These are phyloP conservation scores for Mycocentrospora acerina DNA, from an alignment of 2,329 filamentous ascomycete species.

Conservation along the genomic window DNA sequence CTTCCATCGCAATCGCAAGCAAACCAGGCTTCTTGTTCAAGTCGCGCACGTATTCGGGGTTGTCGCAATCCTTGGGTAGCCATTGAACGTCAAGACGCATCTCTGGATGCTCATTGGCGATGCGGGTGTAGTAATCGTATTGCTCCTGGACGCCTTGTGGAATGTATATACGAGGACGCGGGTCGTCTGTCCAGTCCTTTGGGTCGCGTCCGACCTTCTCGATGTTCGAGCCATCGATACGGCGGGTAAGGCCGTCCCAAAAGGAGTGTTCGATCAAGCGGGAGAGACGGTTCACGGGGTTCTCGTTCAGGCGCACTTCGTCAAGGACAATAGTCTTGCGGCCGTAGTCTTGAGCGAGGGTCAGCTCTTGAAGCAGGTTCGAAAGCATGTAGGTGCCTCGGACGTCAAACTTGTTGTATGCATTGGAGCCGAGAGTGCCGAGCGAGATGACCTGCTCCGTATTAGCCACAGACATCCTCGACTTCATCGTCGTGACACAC, in stretches of 20 bases:
- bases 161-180: constrained; percentile 87
- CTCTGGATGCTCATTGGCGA: constrained; percentile 77
- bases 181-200: constrained; percentile 93
- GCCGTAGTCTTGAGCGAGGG: constrained; percentile 85
- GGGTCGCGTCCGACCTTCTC: constrained; percentile 84
- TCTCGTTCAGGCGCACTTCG: constrained; percentile 88
- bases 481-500: constrained; percentile 46
- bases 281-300: constrained; percentile 84
- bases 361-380: constrained; percentile 92
- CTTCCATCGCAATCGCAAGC: constrained; percentile 85
- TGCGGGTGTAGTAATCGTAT: constrained; percentile 80
- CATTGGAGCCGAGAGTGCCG: constrained; percentile 81
- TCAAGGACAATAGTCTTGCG: constrained; percentile 89
- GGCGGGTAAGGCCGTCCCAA: constrained; percentile 86
- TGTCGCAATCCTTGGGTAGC: constrained; percentile 71
- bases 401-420: constrained; percentile 84
- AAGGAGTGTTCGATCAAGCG: constrained; percentile 87
- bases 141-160: constrained; percentile 83
- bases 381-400: constrained; percentile 97
- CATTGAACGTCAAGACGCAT: constrained; percentile 83
- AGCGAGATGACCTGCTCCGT: constrained; percentile 69
- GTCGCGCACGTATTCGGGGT: constrained; percentile 76
- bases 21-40: constrained; percentile 87
- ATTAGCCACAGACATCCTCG: constrained; percentile 23
- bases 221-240: constrained; percentile 86